Evolutionary conservation across 2,329 filamentous ascomycete genomes (phyloP), one percentile per base, ranked within the genome.

Genomic region (Aspergillus proliferans): DNA sequence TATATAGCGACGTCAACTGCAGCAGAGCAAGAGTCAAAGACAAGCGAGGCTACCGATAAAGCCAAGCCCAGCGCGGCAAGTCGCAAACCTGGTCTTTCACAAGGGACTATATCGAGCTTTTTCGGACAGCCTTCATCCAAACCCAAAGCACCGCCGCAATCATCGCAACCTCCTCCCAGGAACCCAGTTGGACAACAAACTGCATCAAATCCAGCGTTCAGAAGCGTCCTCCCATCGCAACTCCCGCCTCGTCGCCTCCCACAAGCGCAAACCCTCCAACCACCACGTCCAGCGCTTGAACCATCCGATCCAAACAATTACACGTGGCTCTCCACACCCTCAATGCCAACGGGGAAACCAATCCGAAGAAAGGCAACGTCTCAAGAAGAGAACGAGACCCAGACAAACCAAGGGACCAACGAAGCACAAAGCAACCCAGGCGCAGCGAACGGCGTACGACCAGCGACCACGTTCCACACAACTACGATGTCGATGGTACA

Each of bases 91-190:
- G 56, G 60, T 19, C 67, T 72, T 52, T 74, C 71, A 1, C 78
- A 82, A 59, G 76, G 74, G 22, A 75, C 65, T 44, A 77, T 83
- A 42, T 72, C 74, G 3, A 74, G 63, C 49, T 82, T 81, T 63
- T 81, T 81, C 43, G 52, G 59, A 18, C 56, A 58, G 26, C 54
- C 60, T 42, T 53, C 59, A 18, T 49, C 57, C 47, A 50, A 43
- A 45, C 45, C 52, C 28, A 52, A 54, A 40, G 58, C 14, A 60
- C 36, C 26, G 46, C 43, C 43, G 40, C 53, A 15, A 51, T 47
- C 42, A 50, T 41, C 47, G 30, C 49, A 30, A 51, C 48, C 6
- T 2, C 6, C 10, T 33, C 12, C 28, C 36, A 30, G 14, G 21
- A 40, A 30, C 6, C 21, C 9, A 43, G n/a, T 14, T 9, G 19